phyloP scores from a whole-genome alignment of 2,329 filamentous ascomycete species.

The Paecilomyces sp. region DNA sequence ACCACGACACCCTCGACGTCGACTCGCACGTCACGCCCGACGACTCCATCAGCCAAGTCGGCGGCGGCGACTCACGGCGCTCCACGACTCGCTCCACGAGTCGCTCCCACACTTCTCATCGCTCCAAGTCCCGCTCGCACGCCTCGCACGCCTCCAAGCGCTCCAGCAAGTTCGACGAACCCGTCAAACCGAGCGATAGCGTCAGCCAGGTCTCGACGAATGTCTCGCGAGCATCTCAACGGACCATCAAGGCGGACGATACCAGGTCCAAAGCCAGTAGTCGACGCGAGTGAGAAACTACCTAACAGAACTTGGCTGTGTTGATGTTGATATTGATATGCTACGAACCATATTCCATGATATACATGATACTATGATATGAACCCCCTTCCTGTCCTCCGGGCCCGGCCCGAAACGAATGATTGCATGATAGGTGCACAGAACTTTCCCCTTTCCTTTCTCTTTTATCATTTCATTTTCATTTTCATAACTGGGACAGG shows the following conservation, averaged over 20 bases:
- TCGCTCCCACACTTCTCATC: conserved; percentile 8
- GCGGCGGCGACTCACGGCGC: conserved; percentile 17
- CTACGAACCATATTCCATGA: neutral
- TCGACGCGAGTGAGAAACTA: conserved; percentile 17
- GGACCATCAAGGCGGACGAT: conserved; percentile 23
- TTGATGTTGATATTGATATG: neutral
- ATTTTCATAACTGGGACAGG: neutral
- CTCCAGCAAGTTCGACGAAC: conserved; percentile 31
- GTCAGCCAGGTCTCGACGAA: conserved; percentile 32
- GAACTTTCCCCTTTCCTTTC: neutral
- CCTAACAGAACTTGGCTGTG: neutral
- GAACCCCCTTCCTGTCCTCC: too few relatives aligned
- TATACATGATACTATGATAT: neutral
- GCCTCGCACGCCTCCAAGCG: conserved; percentile 19
- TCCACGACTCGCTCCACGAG: conserved; percentile 19
- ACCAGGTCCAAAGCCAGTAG: conserved; percentile 19
- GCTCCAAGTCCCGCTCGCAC: conserved; percentile 10
- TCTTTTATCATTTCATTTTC: neutral
- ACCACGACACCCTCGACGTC: conserved; percentile 19
- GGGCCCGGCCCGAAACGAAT: too few relatives aligned
- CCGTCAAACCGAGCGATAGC: conserved; percentile 30
- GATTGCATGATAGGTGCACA: neutral
- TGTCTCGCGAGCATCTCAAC: conserved; percentile 18
- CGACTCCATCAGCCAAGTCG: conserved; percentile 70
- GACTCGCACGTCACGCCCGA: conserved; percentile 62